Evolutionary conservation across 768 basidiomycete species (phyloP), one percentile per base, ranked within the genome.

Genomic region (Melanogaster broomeanus): DNA sequence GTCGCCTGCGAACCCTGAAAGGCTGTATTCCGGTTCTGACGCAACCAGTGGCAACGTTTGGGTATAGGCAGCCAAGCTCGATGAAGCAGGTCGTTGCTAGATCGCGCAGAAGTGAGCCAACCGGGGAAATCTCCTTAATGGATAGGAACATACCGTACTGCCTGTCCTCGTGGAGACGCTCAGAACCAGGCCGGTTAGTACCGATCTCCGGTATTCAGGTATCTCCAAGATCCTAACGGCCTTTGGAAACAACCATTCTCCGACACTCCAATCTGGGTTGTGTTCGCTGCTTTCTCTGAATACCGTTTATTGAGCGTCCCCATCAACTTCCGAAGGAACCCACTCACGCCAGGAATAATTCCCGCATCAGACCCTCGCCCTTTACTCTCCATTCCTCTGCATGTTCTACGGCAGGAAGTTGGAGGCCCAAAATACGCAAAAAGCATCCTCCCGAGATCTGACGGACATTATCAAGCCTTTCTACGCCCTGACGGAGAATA

Each of bases 381-480:
- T 77, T 75, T 30, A 89, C 68, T 44, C 66, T 66, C 88, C 88
- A 88, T 33, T 58, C 62, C 43, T 72, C 67, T 25, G 73, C 62
- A 46, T 72, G 64, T 35, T 61, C 61, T 18, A 75, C 67, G 16
- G 62, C 58, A 35, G 84, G 85, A 12, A 73, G 66, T 8, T 75
- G 69, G 25, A 80, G 64, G 21, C 65, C 60, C 42, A 91, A 60
- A 25, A 93, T 66, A 51, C 66, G 67, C 48, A 75, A 39, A 55
- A 93, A 74, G 56, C 81, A 76, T 54, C 76, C 72, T 1, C 92
- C 92, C 9, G 91, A 89, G 44, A 81, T 83, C 51, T 87, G 88
- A 40, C 96, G 80, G 43, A 98, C 90, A 62, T 88, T 93, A 65
- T 97, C 94, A 16, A 98, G 78, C 60, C 93, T 79, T 68, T 98